Conservation (phyloP, 129 eudicot species). For the Arctium minus region DNA sequence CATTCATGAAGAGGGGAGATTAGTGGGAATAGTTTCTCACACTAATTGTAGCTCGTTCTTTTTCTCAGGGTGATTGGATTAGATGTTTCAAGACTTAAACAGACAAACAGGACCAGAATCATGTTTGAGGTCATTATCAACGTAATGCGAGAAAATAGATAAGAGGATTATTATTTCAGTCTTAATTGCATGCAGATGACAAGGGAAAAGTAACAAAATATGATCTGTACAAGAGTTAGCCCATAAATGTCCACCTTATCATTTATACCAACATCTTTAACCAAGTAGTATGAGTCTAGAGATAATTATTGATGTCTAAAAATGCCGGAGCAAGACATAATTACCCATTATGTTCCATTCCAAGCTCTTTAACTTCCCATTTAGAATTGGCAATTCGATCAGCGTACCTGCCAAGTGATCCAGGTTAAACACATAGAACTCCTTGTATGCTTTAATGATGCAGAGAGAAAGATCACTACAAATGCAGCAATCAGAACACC, state of each 20-base stretch:
- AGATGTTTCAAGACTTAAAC: not conserved
- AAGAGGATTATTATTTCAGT: not conserved
- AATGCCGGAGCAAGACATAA: not conserved
- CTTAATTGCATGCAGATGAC: not conserved
- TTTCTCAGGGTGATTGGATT: not conserved
- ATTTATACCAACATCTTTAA: not conserved
- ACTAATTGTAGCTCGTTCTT: not conserved
- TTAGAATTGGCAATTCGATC: slow-evolving; percentile 91
- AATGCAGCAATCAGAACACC: not conserved
- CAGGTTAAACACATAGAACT: slow-evolving; percentile 19
- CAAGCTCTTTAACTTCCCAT: slow-evolving; percentile 99
- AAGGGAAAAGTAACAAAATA: not conserved
- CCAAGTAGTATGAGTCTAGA: slow-evolving; percentile 4
- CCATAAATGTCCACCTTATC: not conserved
- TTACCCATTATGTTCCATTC: slow-evolving; percentile 96
- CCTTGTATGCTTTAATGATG: not conserved
- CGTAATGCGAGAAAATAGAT: not conserved
- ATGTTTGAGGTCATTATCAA: not conserved
- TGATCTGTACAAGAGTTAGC: not conserved
- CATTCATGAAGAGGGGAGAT: not conserved
- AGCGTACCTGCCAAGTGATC: slow-evolving; percentile 68
- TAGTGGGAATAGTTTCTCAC: not conserved
- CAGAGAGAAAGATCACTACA: not conserved
- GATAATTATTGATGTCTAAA: not conserved
- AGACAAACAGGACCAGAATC: not conserved